Evolutionary conservation across 352 stramenopile species (phyloP).

Genomic region (Paralagenidium karlingii): DNA sequence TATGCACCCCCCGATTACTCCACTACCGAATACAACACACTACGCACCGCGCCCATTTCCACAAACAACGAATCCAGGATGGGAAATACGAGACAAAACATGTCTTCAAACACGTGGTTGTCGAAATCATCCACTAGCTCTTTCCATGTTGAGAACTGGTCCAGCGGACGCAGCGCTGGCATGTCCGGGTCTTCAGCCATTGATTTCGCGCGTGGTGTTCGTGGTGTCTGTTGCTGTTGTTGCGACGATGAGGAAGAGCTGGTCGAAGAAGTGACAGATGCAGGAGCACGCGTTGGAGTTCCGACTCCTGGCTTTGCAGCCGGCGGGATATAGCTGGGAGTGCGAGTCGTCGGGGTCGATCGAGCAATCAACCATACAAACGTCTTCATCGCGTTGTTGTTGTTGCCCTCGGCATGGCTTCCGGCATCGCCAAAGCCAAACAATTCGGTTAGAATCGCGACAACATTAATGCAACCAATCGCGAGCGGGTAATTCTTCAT

Average conservation of each 20-base stretch:
- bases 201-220: constrained; percentile 2
- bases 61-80: constrained; percentile 76
- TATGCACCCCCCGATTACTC: background rate
- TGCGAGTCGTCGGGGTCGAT: constrained; percentile 6
- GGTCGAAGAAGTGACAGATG: constrained; percentile 9
- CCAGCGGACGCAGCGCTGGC: constrained; percentile 8
- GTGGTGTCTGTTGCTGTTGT: background rate
- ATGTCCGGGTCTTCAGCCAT: background rate
- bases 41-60: constrained; percentile 73
- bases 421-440: constrained; percentile 68
- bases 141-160: constrained; percentile 49
- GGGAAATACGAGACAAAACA: constrained; percentile 75
- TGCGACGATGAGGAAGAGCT: too few relatives aligned
- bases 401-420: constrained; percentile 60
- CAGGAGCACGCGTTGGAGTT: background rate
- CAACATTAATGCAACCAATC: constrained; percentile 79
- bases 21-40: background rate
- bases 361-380: constrained; percentile 53
- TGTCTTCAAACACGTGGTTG: constrained; percentile 78
- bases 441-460: constrained; percentile 53
- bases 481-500: constrained; percentile 84
- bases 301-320: too few relatives aligned
- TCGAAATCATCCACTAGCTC: constrained; percentile 51
- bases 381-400: constrained; percentile 54
- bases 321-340: too few relatives aligned